Conservation (phyloP, 2,329 filamentous ascomycete genomes). For the Ceratocystis cubensis region DNA sequence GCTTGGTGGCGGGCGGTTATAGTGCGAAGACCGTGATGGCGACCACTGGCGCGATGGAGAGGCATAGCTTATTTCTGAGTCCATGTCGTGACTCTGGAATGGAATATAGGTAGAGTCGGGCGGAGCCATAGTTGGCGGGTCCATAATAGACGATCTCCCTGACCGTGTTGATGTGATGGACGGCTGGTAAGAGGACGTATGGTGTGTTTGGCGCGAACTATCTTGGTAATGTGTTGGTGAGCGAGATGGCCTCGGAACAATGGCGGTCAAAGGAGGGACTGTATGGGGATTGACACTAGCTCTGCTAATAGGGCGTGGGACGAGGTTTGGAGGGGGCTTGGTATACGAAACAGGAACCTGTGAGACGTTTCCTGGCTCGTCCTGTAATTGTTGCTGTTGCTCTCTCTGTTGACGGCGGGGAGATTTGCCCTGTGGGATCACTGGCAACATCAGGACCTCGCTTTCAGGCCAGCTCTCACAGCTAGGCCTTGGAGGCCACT, state of each 20-base stretch:
- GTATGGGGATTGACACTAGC: constrained; percentile 7
- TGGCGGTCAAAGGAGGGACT: constrained; percentile 11
- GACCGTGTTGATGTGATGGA: constrained; percentile 39
- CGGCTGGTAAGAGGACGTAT: constrained; percentile 36
- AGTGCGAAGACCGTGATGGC: constrained; percentile 46
- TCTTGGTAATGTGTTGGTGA: constrained; percentile 32
- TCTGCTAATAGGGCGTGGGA: constrained; percentile 12
- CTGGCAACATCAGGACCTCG: constrained; percentile 31
- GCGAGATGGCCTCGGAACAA: constrained; percentile 26
- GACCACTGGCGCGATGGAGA: constrained; percentile 50
- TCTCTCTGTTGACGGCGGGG: constrained; percentile 17
- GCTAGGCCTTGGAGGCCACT: constrained; percentile 18
- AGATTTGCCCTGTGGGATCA: constrained; percentile 40
- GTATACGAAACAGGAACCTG: neutral
- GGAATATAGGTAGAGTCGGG: constrained; percentile 51
- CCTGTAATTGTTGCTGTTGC: neutral
- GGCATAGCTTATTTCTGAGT: constrained; percentile 24
- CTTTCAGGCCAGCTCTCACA: constrained; percentile 14
- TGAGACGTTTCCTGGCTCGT: constrained; percentile 14
- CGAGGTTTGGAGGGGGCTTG: neutral
- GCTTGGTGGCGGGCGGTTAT: constrained; percentile 57
- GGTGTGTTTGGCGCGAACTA: constrained; percentile 35
- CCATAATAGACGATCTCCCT: constrained; percentile 39
- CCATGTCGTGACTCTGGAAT: constrained; percentile 37
- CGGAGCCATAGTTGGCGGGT: constrained; percentile 48